Evolutionary conservation across 768 basidiomycete genomes (phyloP), one percentile per base, ranked within the genome.

Genomic region (Naganishia vaughanmartiniae): DNA sequence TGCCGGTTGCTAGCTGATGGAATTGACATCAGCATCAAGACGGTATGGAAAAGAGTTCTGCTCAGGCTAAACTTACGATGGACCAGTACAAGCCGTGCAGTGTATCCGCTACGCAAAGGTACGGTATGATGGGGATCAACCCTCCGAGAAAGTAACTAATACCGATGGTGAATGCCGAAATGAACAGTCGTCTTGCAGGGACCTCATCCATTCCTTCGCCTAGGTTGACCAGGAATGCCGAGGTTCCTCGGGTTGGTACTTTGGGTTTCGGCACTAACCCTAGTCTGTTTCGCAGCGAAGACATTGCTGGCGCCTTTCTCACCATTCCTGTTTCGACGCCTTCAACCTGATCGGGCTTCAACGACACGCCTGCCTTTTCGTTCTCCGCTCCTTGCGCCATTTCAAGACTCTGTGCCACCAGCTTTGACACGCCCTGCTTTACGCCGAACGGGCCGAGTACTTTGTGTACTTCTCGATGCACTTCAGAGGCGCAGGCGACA

Each of bases 181-280:
- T 9, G 14, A 42, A 42, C 42, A 42, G 84, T 33, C 95, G 87
- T 26, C 85, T 84, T 17, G 87, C 87, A 0, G 93, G 91, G 45
- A 95, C 86, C 82, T 98, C 94, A 85, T 95, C 93, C 58, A 96
- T 77, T 21, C 93, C 92, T 79, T 91, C 90, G 30, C 93, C 94
- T 74, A 97, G 97, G 82, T 92, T 95, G 74, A 97, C 86, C 75
- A 99, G 82, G 83, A 99, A 99, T 1, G 92, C 88, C 0, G 94
- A 94, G 46, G 97, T 80, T 0, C 95, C 96, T 26, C 12, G 5
- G 72, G 93, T 87, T 34, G 89, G 42, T 42, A 42, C 42, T 42
- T 42, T 42, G 42, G 42, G 42, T 42, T 42, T 42, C 42, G 42
- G 42, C 42, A 42, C 42, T 15, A 42, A 42, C 42, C 42, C 42